Percentiles rank a stretch among this genome's conserved stretches.
Conservation (phyloP, 1,139 yeast genomes). For the Tardiomyces depauwii region DNA sequence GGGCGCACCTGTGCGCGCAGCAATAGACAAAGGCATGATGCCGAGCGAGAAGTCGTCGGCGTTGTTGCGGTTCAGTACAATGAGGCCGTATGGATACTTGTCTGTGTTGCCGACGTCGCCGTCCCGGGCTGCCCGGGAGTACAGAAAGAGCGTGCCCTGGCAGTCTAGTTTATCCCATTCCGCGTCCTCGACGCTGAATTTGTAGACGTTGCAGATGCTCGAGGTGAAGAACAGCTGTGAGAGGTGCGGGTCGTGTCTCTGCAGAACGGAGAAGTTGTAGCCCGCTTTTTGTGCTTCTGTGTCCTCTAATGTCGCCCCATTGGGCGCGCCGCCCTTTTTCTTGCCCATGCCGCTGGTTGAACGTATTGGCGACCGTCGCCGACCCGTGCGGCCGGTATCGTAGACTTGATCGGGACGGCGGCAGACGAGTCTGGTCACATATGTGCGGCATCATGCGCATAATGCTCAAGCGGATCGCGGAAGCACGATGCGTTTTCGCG, state of each 20-base stretch:
- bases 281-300: constrained; percentile 1
- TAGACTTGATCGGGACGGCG: too few species aligned
- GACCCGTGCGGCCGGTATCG: too few species aligned
- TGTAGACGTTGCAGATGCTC: constrained; percentile 74
- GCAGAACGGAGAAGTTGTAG: constrained; percentile 62
- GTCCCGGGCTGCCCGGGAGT: constrained; percentile 42
- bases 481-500: too few species aligned
- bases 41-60: constrained; percentile 79
- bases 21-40: constrained; percentile 46
- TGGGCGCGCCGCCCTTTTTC: not conserved
- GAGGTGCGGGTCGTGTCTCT: constrained; percentile 71
- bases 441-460: too few species aligned
- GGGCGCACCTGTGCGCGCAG: constrained; percentile 31
- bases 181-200: constrained; percentile 47
- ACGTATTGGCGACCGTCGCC: too few species aligned
- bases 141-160: constrained; percentile 75
- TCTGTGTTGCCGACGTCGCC: constrained; percentile 9
- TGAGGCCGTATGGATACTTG: constrained; percentile 61
- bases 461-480: too few species aligned
- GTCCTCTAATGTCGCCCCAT: not conserved
- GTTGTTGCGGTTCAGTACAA: constrained; percentile 61
- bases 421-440: too few species aligned
- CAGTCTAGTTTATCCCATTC: constrained; percentile 77
- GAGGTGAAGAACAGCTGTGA: constrained; percentile 65
- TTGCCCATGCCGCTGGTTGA: too few species aligned